A percentile compares a stretch with the other conserved stretches of the same genome.
phyloP scores from a whole-genome alignment of 257 asterid genomes.

The Cruciata laevipes region DNA sequence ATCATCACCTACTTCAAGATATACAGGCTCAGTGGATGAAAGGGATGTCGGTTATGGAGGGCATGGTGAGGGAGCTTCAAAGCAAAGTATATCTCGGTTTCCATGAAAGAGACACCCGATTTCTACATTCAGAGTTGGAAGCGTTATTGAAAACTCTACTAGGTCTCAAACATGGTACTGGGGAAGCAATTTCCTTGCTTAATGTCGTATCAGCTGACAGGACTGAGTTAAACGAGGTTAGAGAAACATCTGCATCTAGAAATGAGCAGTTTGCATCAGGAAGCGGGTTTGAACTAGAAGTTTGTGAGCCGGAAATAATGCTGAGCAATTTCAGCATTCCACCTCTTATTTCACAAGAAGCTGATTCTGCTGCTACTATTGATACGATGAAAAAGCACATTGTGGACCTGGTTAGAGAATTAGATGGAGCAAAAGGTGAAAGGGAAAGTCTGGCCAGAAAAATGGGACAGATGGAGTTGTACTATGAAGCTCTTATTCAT shows the following conservation, averaged over 20 bases:
- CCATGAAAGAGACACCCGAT: conserved; percentile 47
- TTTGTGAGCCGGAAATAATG: conserved; percentile 64
- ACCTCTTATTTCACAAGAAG: conserved; percentile 49
- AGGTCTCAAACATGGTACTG: conserved; percentile 49
- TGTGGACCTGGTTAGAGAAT: conserved; percentile 75
- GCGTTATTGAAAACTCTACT: conserved; percentile 44
- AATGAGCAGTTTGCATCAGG: conserved; percentile 36
- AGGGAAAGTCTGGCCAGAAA: conserved; percentile 63
- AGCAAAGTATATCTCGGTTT: conserved; percentile 36
- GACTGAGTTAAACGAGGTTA: conserved; percentile 28
- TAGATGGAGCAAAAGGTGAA: conserved; percentile 86
- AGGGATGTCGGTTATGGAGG: conserved; percentile 54
- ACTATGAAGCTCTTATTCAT: conserved; percentile 83
- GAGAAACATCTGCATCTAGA: conserved; percentile 18
- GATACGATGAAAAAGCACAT: conserved; percentile 76
- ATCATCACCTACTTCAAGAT: conserved; percentile 32
- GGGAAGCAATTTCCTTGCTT: conserved; percentile 26
- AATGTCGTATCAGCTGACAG: conserved; percentile 26
- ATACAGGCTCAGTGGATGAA: conserved; percentile 37
- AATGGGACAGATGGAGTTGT: conserved; percentile 93
- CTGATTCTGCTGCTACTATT: conserved; percentile 35
- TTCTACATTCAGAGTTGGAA: conserved; percentile 61
- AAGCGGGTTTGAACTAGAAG: conserved; percentile 62
- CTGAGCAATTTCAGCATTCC: conserved; percentile 52
- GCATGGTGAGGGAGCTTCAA: conserved; percentile 56